Evolutionary conservation across 805 yeast species (phyloP), one percentile per base, ranked within the genome.

Genomic region (Candida methanosorbosa): DNA sequence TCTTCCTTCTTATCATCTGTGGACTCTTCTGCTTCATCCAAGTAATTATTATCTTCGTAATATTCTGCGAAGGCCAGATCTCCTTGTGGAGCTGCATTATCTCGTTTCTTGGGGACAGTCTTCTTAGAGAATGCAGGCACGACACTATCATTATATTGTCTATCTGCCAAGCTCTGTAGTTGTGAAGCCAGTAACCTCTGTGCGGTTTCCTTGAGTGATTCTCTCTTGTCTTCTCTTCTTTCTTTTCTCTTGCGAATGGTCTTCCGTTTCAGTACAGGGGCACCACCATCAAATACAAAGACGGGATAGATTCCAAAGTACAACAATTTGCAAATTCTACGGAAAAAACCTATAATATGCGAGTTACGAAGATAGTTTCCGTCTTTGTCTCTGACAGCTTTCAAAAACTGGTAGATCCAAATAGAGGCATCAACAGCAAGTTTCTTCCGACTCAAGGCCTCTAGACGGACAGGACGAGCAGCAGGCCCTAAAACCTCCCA

Each of bases 381-480:
- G 21, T 81, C 81, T 27, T 73, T 61, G 53, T 87, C 95, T 45
- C 97, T 70, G 17, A 92, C 94, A 1, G 97, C 97, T 54, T 90
- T 92, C 43, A 92, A 64, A 51, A 92, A 92, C 56, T 92, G 99
- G 53, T 92, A 92, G 36, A 92, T 82, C 99, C 99, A 92, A 43
- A 92, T 92, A 2, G 97, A 90, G 1, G 98, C 99, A 65, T 92
- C 99, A 7, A 92, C 90, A 0, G 98, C 98, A 47, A 92, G 63
- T 35, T 71, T 66, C 52, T 80, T 81, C 38, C 87, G 77, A 17
- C 82, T 72, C 24, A 92, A 66, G 0, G 94, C 78, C 54, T 90
- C 97, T 20, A 92, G 67, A 35, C 90, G 69, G 2, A 92, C 95
- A 0, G 99, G 96, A 33, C 82, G 67, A 0, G 97, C 92, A 0